Evolutionary conservation across 176 grass and related monocot genomes (phyloP).

Genomic region (Triticum timopheevii): DNA sequence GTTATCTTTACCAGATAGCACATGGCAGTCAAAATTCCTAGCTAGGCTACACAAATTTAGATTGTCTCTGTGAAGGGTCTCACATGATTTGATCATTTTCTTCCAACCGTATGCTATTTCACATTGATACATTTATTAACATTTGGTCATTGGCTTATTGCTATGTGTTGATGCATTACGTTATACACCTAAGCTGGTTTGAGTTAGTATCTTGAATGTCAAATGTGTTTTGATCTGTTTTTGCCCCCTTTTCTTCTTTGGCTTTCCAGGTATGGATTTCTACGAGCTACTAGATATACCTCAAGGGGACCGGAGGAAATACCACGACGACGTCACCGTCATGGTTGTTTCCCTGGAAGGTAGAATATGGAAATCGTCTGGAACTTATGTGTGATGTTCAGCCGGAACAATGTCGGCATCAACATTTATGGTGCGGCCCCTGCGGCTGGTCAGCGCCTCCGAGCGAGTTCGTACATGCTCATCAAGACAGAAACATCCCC

Average conservation of each 20-base stretch:
- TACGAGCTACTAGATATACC: conserved; percentile 86
- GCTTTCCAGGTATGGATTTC: conserved; percentile 75
- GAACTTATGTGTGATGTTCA: conserved; percentile 60
- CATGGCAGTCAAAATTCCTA: background rate
- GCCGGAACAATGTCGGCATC: background rate
- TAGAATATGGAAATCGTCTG: conserved; percentile 94
- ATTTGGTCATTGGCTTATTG: background rate
- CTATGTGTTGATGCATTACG: background rate
- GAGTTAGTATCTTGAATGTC: background rate
- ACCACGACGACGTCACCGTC: conserved; percentile 92
- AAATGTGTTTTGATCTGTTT: background rate
- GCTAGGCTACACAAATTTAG: background rate
- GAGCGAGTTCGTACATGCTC: conserved; percentile 25
- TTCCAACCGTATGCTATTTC: background rate
- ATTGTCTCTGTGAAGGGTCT: background rate
- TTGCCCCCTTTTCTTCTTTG: background rate
- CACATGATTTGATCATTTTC: background rate
- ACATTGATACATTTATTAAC: background rate
- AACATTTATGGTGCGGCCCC: conserved; percentile 31
- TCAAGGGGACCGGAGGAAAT: conserved; percentile 87
- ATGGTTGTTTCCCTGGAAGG: conserved; percentile 96
- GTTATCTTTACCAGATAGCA: no score
- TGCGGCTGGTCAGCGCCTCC: conserved; percentile 3
- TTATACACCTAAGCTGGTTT: background rate
- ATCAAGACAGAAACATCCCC: conserved; percentile 16